phyloP scores from a whole-genome alignment of 805 yeast genomes.

The Starmerella scarabaei region DNA sequence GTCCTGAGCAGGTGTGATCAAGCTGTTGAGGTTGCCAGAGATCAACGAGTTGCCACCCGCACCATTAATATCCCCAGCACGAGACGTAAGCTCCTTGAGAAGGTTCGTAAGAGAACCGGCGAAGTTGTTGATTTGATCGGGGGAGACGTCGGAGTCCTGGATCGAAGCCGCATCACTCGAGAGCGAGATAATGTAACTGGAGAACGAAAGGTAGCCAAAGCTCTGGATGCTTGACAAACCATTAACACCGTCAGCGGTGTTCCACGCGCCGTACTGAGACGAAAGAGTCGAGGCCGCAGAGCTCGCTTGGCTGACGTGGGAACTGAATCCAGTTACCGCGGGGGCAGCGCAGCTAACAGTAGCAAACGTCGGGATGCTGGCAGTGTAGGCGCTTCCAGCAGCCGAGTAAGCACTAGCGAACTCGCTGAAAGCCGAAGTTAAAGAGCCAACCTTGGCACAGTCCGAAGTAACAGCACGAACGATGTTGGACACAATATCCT shows the following conservation, averaged over 20 bases:
- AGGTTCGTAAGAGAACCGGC: constrained; percentile 12
- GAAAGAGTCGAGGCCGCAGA: too few species aligned
- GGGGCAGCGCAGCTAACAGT: too few species aligned
- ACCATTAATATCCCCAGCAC: constrained; percentile 19
- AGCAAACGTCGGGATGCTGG: constrained; percentile 1
- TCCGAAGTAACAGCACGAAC: constrained; percentile 13
- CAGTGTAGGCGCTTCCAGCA: constrained; percentile 12
- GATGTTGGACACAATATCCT: constrained; percentile 13
- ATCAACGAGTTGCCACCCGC: constrained; percentile 22
- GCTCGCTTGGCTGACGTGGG: too few species aligned
- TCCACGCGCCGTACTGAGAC: too few species aligned
- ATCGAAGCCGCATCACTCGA: not conserved
- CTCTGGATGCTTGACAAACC: too few species aligned
- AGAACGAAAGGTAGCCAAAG: too few species aligned
- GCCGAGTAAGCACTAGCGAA: constrained; percentile 8
- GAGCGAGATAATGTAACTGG: not conserved
- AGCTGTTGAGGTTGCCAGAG: constrained; percentile 16
- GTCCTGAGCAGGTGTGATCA: constrained; percentile 16
- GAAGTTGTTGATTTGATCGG: constrained; percentile 6
- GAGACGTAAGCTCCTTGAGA: constrained; percentile 15
- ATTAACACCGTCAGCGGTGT: too few species aligned
- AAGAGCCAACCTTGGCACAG: constrained; percentile 8
- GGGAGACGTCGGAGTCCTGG: constrained; percentile 4
- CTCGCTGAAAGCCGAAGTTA: constrained; percentile 7
- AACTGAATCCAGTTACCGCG: too few species aligned